Evolutionary conservation across 371 early-diverging fungal genomes (phyloP).

Genomic region (Umbelopsis sp.): DNA sequence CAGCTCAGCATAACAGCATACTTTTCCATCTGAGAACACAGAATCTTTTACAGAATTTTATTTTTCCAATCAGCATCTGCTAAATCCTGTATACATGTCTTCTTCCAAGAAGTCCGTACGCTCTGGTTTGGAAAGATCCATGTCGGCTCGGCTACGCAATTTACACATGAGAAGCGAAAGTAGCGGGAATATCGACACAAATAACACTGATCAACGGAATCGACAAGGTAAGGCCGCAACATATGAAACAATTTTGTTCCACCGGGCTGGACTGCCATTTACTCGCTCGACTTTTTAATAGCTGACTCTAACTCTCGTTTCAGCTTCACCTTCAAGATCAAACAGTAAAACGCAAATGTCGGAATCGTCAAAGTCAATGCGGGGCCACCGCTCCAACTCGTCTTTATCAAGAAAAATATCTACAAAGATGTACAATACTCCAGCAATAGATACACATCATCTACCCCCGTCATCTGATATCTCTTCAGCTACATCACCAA

Average conservation of each 20-base stretch:
- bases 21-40: conserved; percentile 18
- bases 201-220: background rate
- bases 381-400: conserved; percentile 69
- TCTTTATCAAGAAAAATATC: conserved; percentile 28
- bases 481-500: conserved; percentile 5
- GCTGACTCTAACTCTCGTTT: background rate
- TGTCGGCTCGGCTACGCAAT: conserved; percentile 14
- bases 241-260: conserved; percentile 4
- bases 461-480: conserved; percentile 13
- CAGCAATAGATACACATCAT: conserved; percentile 15
- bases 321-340: conserved; percentile 15
- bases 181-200: conserved; percentile 8
- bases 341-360: conserved; percentile 20
- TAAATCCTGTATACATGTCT: background rate
- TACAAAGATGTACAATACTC: conserved; percentile 16
- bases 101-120: conserved; percentile 16
- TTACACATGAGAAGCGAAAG: conserved; percentile 16
- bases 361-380: conserved; percentile 29
- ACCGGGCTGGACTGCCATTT: background rate
- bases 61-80: background rate
- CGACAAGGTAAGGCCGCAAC: background rate
- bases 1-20: conserved; percentile 13
- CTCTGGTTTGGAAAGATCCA: conserved; percentile 15
- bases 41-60: conserved; percentile 3
- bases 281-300: background rate